Conservation (phyloP, 1,284 basidiomycete species). For the Agaricales sp. region DNA sequence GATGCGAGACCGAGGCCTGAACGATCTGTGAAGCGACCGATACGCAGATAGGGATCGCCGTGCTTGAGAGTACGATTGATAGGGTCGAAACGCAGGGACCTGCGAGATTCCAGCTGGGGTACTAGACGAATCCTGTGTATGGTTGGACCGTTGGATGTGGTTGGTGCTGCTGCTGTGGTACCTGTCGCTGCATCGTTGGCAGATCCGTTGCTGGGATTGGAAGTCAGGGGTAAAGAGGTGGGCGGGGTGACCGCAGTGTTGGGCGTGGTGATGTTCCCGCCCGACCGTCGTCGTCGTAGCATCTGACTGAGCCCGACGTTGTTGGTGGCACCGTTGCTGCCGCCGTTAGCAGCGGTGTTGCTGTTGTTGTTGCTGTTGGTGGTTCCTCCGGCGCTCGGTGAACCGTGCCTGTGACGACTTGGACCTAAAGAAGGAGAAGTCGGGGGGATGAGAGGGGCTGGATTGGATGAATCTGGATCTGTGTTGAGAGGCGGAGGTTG, state of each 20-base stretch:
- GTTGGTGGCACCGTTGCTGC: not conserved
- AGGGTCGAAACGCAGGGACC: conserved; percentile 89
- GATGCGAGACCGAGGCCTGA: conserved; percentile 51
- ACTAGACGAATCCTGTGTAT: conserved; percentile 74
- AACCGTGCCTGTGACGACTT: not conserved
- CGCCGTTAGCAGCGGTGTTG: not conserved
- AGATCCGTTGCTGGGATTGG: not conserved
- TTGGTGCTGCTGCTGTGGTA: not conserved
- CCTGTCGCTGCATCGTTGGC: not conserved
- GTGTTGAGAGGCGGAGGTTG: not conserved
- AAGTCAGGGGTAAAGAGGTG: not conserved
- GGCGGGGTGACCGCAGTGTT: not conserved
- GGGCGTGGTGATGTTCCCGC: not conserved
- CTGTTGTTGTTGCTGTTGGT: not conserved
- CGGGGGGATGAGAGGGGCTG: not conserved
- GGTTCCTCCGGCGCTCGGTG: not conserved
- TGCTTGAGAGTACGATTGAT: conserved; percentile 77
- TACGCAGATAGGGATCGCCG: conserved; percentile 64
- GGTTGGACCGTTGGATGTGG: conserved; percentile 2
- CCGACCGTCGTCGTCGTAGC: not conserved
- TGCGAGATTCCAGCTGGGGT: conserved; percentile 85
- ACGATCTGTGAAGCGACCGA: conserved; percentile 87
- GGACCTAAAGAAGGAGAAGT: not conserved
- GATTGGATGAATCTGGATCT: not conserved
- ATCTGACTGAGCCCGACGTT: not conserved